phyloP scores from a whole-genome alignment of 331 rosid species.

The Quercus phellos region DNA sequence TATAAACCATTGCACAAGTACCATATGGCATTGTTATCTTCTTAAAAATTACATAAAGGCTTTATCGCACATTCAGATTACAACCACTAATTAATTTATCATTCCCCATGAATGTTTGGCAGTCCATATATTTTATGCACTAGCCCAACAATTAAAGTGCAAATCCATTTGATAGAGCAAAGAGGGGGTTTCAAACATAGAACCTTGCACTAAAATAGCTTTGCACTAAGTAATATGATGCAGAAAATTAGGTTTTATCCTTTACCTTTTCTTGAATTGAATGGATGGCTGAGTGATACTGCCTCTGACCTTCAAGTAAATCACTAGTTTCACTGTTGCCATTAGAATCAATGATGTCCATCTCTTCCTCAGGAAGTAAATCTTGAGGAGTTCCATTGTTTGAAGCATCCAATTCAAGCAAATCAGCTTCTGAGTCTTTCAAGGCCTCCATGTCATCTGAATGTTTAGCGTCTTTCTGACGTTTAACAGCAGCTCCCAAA shows the following conservation, averaged over 20 bases:
- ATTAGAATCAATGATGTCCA: conserved; percentile 69
- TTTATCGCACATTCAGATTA: neutral
- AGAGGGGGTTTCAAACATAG: neutral
- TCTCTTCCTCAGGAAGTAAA: conserved; percentile 63
- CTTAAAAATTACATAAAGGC: neutral
- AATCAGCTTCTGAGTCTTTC: conserved; percentile 79
- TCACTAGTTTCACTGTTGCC: conserved; percentile 67
- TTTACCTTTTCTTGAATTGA: conserved; percentile 92
- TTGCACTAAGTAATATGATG: neutral
- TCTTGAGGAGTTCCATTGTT: conserved; percentile 61
- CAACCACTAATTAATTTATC: neutral
- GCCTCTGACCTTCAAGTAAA: conserved; percentile 98
- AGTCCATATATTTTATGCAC: neutral
- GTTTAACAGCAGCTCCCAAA: conserved; percentile 99
- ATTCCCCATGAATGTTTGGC: neutral
- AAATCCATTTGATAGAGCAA: neutral
- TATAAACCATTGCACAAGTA: neutral
- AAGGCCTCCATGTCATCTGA: conserved; percentile 68
- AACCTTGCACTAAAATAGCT: neutral
- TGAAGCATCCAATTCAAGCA: conserved; percentile 63
- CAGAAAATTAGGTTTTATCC: conserved; percentile 9
- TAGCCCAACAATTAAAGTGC: neutral
- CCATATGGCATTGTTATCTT: neutral
- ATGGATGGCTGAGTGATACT: conserved; percentile 95
- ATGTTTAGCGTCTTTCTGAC: conserved; percentile 82